Conservation (phyloP, 2,329 filamentous ascomycete genomes). For the Pezicula rhizophila region DNA sequence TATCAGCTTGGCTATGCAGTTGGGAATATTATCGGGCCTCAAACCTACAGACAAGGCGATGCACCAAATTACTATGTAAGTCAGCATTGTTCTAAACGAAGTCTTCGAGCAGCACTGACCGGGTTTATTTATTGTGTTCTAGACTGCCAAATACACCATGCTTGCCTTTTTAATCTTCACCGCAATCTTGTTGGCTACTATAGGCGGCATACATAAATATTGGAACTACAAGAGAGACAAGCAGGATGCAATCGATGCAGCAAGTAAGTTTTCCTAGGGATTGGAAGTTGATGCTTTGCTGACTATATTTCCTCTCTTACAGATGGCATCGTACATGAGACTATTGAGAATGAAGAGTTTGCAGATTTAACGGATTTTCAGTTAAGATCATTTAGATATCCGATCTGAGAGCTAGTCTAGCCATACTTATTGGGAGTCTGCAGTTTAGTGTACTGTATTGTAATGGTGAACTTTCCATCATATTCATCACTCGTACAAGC, state of each 20-base stretch:
- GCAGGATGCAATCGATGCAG: background rate
- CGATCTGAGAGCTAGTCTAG: background rate
- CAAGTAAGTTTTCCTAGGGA: background rate
- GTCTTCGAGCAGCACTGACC: background rate
- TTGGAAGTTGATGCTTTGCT: background rate
- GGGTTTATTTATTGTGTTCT: background rate
- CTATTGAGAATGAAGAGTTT: background rate
- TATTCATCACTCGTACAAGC: no score
- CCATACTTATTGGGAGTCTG: background rate
- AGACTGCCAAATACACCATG: background rate
- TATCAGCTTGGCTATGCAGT: constrained; percentile 25
- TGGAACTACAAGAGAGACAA: background rate
- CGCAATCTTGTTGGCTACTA: background rate
- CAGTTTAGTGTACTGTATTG: background rate
- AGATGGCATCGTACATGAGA: background rate
- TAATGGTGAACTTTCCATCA: no score
- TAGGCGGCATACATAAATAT: background rate
- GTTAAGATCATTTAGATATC: background rate
- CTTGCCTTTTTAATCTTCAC: background rate
- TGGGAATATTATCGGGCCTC: constrained; percentile 49
- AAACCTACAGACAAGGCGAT: constrained; percentile 45
- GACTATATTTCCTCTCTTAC: background rate
- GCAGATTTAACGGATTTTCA: background rate
- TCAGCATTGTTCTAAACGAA: background rate
- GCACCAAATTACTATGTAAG: constrained; percentile 36